phyloP scores from a whole-genome alignment of 768 basidiomycete species.

The Polyporus arcularius region DNA sequence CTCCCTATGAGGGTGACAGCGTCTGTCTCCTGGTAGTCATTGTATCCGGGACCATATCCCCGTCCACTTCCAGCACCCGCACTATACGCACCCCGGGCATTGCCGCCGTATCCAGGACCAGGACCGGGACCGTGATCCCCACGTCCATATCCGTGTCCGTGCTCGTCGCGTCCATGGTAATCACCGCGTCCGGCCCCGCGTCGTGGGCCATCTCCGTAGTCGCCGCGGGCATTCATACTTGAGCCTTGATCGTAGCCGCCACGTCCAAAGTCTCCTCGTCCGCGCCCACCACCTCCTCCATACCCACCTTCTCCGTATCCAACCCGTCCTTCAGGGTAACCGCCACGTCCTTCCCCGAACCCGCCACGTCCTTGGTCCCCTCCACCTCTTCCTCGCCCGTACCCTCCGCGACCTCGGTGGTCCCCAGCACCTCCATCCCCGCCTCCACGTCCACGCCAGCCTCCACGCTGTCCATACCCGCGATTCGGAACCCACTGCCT shows the following conservation, averaged over 20 bases:
- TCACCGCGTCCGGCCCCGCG: constrained; percentile 11
- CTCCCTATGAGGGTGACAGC: constrained; percentile 61
- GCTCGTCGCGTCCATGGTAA: constrained; percentile 6
- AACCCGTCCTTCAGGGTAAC: neutral
- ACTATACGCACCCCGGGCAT: constrained; percentile 46
- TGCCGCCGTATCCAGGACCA: constrained; percentile 33
- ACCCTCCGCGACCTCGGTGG: too few species aligned
- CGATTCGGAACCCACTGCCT: constrained; percentile 1
- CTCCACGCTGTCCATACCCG: constrained; percentile 8
- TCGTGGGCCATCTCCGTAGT: constrained; percentile 38
- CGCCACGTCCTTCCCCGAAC: neutral
- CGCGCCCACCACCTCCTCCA: constrained; percentile 32
- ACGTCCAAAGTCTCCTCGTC: constrained; percentile 6
- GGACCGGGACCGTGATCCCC: constrained; percentile 19
- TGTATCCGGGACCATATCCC: constrained; percentile 12
- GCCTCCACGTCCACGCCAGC: constrained; percentile 24
- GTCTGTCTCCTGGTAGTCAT: constrained; percentile 44
- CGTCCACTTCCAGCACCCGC: constrained; percentile 31
- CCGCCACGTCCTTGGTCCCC: neutral
- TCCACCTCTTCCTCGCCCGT: neutral
- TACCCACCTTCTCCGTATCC: neutral
- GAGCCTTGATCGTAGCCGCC: neutral
- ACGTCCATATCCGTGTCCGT: constrained; percentile 9
- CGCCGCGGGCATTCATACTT: neutral
- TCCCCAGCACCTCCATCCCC: constrained; percentile 21